Evolutionary conservation across 208 protist species (phyloP).

Genomic region (Kentomonas sorsogonicus): DNA sequence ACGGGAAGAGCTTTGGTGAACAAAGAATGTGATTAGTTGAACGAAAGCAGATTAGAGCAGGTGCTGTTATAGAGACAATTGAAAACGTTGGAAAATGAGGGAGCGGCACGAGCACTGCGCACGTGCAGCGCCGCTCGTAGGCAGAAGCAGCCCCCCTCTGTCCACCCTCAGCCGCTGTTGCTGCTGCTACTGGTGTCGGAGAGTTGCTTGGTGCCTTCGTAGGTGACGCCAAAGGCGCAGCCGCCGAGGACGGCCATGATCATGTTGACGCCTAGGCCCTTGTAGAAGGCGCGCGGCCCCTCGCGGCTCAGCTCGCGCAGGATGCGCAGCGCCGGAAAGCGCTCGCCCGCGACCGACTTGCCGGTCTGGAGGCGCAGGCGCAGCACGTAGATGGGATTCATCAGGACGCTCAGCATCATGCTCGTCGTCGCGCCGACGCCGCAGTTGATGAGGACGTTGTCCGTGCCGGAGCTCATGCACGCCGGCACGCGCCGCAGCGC

Average conservation of each 20-base stretch:
- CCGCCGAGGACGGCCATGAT: slow-evolving; percentile 57
- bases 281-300: slow-evolving; percentile 55
- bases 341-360: slow-evolving; percentile 23
- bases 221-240: slow-evolving; percentile 69
- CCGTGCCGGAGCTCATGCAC: slow-evolving; percentile 49
- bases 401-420: slow-evolving; percentile 50
- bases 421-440: slow-evolving; percentile 53
- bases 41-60: no score
- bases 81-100: no score
- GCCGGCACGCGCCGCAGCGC: slow-evolving; percentile 25
- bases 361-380: slow-evolving; percentile 63
- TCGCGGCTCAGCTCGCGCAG: slow-evolving; percentile 45
- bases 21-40: no score
- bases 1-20: not conserved
- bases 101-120: no score
- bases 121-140: no score
- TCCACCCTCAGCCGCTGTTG: no score
- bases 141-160: no score
- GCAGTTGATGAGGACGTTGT: slow-evolving; percentile 72
- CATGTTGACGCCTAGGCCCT: slow-evolving; percentile 64
- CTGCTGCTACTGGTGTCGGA: slow-evolving; percentile 39
- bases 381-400: slow-evolving; percentile 82
- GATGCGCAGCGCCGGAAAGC: slow-evolving; percentile 42
- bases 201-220: slow-evolving; percentile 75
- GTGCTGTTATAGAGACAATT: no score